Evolutionary conservation across 2,329 filamentous ascomycete species (phyloP), one percentile per base, ranked within the genome.

Genomic region (Colletotrichum coccodes): DNA sequence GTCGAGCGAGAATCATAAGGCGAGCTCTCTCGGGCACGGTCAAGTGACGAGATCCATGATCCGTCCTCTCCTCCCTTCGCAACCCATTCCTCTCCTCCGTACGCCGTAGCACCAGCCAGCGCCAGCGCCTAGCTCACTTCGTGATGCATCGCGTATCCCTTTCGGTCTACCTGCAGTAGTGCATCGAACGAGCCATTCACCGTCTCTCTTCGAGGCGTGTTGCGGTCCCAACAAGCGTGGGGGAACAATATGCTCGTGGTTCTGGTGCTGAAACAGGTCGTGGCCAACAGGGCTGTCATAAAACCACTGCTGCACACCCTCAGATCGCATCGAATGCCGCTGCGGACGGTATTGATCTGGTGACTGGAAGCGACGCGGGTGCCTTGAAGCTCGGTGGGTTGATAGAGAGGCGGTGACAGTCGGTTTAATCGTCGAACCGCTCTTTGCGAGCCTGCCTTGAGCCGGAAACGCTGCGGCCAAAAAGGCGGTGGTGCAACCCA

Each of bases 101-200:
- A 46, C 54, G 40, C 26, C 21, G 30, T 40, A 21, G n/a, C 50
- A 40, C 44, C 47, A 21, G 56, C 42, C 36, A 50, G 46, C 56
- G 47, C 64, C 38, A 65, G 44, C 54, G 61, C 21, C 66, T 38
- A 23, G 61, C 49, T 50, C 54, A 60, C 47, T 59, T 65, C 42
- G 32, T 36, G 12, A 56, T 65, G 61, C 40, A 44, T 60, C 18
- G 42, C 26, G 18, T 26, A 28, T 54, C 56, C 59, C 40, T 38
- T 68, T 65, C 42, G 26, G 40, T 62, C 54, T 54, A 54, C 61
- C 66, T 65, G 66, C 66, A 68, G 66, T 66, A 68, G 61, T 49
- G 54, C 42, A 59, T 42, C 32, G 66, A 68, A 54, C 61, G 66
- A 68, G 62, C 65, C 65, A 68, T n/a, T 65, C 61, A 65, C 49